Evolutionary conservation across 2,329 filamentous ascomycete genomes (phyloP).

Genomic region (Cryphonectria parasitica): DNA sequence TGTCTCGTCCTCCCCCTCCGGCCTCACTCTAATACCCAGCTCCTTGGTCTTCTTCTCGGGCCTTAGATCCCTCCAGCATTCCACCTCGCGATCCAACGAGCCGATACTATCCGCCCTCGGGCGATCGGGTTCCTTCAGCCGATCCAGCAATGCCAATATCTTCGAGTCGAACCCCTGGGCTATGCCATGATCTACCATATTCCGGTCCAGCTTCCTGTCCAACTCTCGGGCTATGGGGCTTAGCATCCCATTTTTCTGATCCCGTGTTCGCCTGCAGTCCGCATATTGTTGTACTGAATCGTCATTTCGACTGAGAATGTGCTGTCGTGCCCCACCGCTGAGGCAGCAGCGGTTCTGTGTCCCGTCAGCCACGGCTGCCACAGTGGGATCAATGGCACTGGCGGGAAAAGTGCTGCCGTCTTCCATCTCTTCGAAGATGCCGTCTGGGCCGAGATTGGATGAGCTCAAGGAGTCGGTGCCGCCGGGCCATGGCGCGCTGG

Average conservation of each 20-base stretch:
- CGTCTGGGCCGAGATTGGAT: conserved; percentile 14
- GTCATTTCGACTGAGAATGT: neutral
- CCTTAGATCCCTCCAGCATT: conserved; percentile 3
- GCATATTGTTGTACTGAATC: neutral
- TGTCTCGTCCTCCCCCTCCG: neutral
- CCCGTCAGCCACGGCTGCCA: neutral
- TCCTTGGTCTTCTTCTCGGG: neutral
- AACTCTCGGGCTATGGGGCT: conserved; percentile 8
- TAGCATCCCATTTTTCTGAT: neutral
- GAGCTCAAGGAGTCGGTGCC: neutral
- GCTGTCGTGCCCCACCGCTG: neutral
- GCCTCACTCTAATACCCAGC: neutral
- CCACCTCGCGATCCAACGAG: conserved; percentile 12
- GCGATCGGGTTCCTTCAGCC: conserved; percentile 9
- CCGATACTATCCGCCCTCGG: neutral
- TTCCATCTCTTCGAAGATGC: conserved; percentile 16
- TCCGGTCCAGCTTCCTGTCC: conserved; percentile 13
- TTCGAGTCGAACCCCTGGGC: conserved; percentile 7
- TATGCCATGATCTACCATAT: conserved; percentile 13
- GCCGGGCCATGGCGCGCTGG: too few relatives aligned
- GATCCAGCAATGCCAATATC: conserved; percentile 20
- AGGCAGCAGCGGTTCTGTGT: conserved; percentile 20
- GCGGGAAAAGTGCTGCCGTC: conserved; percentile 17
- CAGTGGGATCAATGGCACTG: neutral
- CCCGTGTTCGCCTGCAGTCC: neutral